Conservation (phyloP, 108 stramenopile genomes). For the Aurantiochytrium sp. region DNA sequence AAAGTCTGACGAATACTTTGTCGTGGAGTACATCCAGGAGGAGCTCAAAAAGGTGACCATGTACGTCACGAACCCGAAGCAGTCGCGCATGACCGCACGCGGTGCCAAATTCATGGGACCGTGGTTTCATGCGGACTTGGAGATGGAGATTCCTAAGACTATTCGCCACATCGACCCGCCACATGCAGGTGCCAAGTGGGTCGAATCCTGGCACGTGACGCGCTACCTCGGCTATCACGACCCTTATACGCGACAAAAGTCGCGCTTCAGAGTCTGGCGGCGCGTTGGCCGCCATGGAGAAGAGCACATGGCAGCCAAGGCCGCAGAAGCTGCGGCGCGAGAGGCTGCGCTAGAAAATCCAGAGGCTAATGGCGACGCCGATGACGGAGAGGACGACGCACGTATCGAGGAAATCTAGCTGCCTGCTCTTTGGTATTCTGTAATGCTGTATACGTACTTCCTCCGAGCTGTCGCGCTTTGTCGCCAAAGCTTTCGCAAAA, state of each 20-base stretch:
- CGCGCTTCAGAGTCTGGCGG: not conserved
- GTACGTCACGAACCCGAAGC: not conserved
- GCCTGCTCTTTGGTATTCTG: too few species aligned
- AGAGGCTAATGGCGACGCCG: too few species aligned
- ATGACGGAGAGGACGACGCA: too few species aligned
- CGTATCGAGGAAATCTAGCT: too few species aligned
- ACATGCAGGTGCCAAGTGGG: not conserved
- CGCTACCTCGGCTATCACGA: not conserved
- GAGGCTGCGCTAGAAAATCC: too few species aligned
- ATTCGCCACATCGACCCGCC: not conserved
- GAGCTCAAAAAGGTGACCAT: not conserved
- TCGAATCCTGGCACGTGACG: constrained; percentile 10
- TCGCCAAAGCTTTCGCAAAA: too few species aligned
- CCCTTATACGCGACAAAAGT: not conserved
- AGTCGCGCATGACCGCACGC: not conserved
- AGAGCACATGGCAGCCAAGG: not conserved
- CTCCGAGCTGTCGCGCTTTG: too few species aligned
- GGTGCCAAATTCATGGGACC: constrained; percentile 10
- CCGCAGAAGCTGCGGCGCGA: not conserved
- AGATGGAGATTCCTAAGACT: not conserved
- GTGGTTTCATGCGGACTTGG: constrained; percentile 8
- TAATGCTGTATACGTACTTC: too few species aligned
- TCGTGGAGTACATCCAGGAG: constrained; percentile 2
- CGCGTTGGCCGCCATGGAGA: not conserved
- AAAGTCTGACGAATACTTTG: not conserved